Percentiles rank a stretch among this genome's conserved stretches.
phyloP scores from a whole-genome alignment of 805 yeast species.

The Candida ascalaphidarum region DNA sequence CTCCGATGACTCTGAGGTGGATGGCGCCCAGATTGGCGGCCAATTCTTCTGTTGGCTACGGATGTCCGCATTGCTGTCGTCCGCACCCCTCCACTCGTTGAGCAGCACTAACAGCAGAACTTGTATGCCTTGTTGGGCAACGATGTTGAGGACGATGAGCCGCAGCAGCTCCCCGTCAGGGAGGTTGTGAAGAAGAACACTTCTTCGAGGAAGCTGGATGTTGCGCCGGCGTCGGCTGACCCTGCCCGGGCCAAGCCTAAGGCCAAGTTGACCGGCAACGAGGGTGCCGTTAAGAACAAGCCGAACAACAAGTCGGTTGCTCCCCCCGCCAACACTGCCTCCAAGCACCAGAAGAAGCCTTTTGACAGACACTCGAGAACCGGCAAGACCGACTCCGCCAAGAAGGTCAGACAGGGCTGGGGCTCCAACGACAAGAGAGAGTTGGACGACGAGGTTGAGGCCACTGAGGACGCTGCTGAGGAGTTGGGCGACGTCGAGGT shows the following conservation, averaged over 20 bases:
- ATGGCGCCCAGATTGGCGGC: not conserved
- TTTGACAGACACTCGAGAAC: slow-evolving; percentile 83
- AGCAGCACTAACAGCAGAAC: slow-evolving; percentile 37
- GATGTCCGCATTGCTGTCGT: too few species aligned
- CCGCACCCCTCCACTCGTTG: too few species aligned
- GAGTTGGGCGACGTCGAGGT: slow-evolving; percentile 27
- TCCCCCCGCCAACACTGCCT: slow-evolving; percentile 43
- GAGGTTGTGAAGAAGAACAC: slow-evolving; percentile 77
- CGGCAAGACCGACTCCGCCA: slow-evolving; percentile 76
- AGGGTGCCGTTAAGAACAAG: slow-evolving; percentile 65
- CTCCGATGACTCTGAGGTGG: too few species aligned
- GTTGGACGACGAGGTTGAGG: slow-evolving; percentile 58
- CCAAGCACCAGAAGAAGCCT: slow-evolving; percentile 49
- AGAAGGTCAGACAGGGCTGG: slow-evolving; percentile 82
- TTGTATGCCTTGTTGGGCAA: slow-evolving; percentile 79
- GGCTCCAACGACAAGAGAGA: slow-evolving; percentile 66
- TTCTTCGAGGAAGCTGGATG: slow-evolving; percentile 81
- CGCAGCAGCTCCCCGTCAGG: slow-evolving; percentile 49
- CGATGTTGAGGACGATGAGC: slow-evolving; percentile 77
- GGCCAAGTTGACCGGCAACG: slow-evolving; percentile 74
- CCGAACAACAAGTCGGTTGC: slow-evolving; percentile 62
- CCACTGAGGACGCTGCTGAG: slow-evolving; percentile 29
- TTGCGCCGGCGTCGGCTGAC: slow-evolving; percentile 74
- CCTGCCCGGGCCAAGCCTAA: slow-evolving; percentile 71
- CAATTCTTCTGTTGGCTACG: too few species aligned